phyloP scores from a whole-genome alignment of 352 stramenopile species.

The Pythium brachiatum region DNA sequence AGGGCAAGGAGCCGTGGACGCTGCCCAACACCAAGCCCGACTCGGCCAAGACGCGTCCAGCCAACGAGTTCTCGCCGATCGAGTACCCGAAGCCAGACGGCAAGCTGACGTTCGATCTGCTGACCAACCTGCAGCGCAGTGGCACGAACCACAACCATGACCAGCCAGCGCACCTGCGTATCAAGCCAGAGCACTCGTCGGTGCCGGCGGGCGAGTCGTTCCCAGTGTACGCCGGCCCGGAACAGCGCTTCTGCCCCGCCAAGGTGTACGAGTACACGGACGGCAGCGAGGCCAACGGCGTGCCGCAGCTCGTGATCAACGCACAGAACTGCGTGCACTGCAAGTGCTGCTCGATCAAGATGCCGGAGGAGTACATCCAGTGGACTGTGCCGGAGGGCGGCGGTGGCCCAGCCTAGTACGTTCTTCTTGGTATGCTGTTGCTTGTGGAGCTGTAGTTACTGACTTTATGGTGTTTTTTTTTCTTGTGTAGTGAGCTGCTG shows the following conservation, averaged over 20 bases:
- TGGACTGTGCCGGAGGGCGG: conserved; percentile 99
- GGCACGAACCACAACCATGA: conserved; percentile 98
- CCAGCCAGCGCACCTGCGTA: conserved; percentile 96
- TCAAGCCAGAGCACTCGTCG: conserved; percentile 90
- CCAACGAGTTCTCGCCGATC: conserved; percentile 90
- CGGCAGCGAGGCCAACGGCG: conserved; percentile 80
- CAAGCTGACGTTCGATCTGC: conserved; percentile 96
- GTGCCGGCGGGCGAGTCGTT: conserved; percentile 88
- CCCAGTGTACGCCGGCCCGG: conserved; percentile 94
- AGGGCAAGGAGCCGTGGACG: conserved; percentile 97
- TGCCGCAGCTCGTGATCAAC: conserved; percentile 97
- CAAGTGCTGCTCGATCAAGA: conserved; percentile 99
- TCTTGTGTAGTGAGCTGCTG: conserved; percentile 59
- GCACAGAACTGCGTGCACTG: conserved; percentile 99
- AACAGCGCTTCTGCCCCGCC: conserved; percentile 98
- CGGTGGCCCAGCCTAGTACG: conserved; percentile 97
- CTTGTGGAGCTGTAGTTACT: conserved; percentile 2
- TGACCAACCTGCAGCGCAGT: conserved; percentile 97
- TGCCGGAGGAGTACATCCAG: conserved; percentile 98
- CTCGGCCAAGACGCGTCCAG: conserved; percentile 90
- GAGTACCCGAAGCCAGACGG: conserved; percentile 97
- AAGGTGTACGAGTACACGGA: conserved; percentile 99
- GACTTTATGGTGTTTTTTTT: conserved; percentile 29
- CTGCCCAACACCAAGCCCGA: conserved; percentile 85
- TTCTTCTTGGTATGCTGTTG: conserved; percentile 53